Percentiles rank a stretch among this genome's conserved stretches.
Conservation (phyloP, 164 flowering plant genomes). For the Sedum album region DNA sequence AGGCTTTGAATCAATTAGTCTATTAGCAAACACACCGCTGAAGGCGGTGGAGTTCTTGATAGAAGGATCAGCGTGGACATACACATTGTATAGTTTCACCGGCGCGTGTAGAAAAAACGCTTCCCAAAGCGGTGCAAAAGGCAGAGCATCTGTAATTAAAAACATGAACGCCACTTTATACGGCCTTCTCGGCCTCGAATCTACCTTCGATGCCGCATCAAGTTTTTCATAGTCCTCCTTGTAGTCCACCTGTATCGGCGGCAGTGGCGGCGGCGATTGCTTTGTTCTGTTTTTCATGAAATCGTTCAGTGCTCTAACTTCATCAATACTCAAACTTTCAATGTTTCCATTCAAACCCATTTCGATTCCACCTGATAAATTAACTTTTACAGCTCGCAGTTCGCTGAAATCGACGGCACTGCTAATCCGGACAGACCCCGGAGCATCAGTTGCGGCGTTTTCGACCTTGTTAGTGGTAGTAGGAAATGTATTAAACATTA, state of each 20-base stretch:
- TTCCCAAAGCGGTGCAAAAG: no score
- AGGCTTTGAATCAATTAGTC: no score
- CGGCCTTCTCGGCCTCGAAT: conserved; percentile 24
- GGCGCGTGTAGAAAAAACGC: no score
- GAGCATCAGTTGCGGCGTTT: conserved; percentile 8
- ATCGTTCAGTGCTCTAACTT: no score
- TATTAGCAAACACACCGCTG: no score
- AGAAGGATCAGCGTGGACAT: no score
- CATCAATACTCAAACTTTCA: neutral
- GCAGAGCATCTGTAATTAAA: conserved; percentile 53
- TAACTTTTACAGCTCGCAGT: neutral
- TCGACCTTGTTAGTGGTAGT: conserved; percentile 19
- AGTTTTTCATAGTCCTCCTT: conserved; percentile 35
- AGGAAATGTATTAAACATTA: conserved; percentile 35
- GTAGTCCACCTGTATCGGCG: conserved; percentile 7
- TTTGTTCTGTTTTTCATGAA: no score
- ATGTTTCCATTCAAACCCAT: neutral
- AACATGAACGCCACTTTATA: conserved; percentile 66
- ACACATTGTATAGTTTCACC: no score
- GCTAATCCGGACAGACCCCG: no score
- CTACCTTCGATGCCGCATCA: conserved; percentile 29
- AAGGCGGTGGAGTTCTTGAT: conserved; percentile 31
- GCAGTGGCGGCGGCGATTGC: conserved; percentile 11
- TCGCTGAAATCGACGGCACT: neutral
- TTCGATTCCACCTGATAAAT: neutral